Evolutionary conservation across 2,329 filamentous ascomycete species (phyloP).

Genomic region (Gaeumannomyces tritici): DNA sequence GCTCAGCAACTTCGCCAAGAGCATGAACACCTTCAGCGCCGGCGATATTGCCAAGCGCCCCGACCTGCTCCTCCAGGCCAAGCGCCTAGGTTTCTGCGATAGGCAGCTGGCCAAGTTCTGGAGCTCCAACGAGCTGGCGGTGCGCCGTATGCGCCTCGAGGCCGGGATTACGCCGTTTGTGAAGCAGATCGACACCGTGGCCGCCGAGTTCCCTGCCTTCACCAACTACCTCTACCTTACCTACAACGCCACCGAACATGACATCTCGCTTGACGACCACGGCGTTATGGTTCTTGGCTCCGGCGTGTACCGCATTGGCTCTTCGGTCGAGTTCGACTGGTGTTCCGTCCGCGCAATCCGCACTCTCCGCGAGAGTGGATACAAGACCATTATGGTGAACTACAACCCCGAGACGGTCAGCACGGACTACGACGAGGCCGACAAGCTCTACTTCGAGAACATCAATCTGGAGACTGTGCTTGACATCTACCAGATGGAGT

Average conservation of each 20-base stretch:
- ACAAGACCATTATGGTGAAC: slow-evolving; percentile 96
- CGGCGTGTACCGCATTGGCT: slow-evolving; percentile 93
- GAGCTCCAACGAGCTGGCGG: slow-evolving; percentile 86
- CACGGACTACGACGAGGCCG: slow-evolving; percentile 92
- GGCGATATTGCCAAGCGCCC: slow-evolving; percentile 55
- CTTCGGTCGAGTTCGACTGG: slow-evolving; percentile 98
- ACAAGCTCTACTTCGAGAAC: slow-evolving; percentile 92
- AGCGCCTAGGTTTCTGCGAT: slow-evolving; percentile 91
- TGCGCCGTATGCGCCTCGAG: slow-evolving; percentile 77
- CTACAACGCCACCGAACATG: slow-evolving; percentile 83
- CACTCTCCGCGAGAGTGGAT: slow-evolving; percentile 71
- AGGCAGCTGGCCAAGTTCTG: slow-evolving; percentile 89
- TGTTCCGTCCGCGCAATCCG: slow-evolving; percentile 92
- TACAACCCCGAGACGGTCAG: slow-evolving; percentile 84
- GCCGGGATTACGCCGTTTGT: slow-evolving; percentile 79
- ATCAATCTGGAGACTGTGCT: slow-evolving; percentile 83
- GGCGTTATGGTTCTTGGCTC: slow-evolving; percentile 95
- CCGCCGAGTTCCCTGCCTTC: slow-evolving; percentile 86
- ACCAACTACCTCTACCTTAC: slow-evolving; percentile 97
- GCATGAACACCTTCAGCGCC: slow-evolving; percentile 58
- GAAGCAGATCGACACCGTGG: slow-evolving; percentile 98
- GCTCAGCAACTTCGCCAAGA: slow-evolving; percentile 78
- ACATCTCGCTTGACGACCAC: slow-evolving; percentile 76
- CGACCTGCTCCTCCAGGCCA: slow-evolving; percentile 68
- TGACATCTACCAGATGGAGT: slow-evolving; percentile 87